A percentile compares a stretch with the other conserved stretches of the same genome.
phyloP scores from a whole-genome alignment of 768 basidiomycete genomes.

The Mycena indigotica region DNA sequence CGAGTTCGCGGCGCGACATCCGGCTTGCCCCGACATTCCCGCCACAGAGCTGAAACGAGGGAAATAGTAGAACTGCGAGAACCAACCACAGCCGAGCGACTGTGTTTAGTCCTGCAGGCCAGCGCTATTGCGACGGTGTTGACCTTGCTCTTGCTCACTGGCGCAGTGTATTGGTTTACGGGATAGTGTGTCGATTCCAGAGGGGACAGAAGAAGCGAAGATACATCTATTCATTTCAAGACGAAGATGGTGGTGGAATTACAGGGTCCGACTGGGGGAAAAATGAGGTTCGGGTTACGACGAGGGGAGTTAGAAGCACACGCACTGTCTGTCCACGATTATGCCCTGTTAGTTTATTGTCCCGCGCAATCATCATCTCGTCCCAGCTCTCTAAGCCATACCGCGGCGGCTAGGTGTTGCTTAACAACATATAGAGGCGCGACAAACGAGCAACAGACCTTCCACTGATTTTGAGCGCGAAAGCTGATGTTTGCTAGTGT shows the following conservation, averaged over 20 bases:
- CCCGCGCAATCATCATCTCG: slow-evolving; percentile 93
- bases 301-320: slow-evolving; percentile 12
- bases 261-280: slow-evolving; percentile 17
- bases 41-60: too few relatives aligned
- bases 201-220: neutral
- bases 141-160: too few relatives aligned
- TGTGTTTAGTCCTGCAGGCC: too few relatives aligned
- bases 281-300: slow-evolving; percentile 1
- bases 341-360: slow-evolving; percentile 85
- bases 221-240: neutral
- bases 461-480: slow-evolving; percentile 84
- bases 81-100: too few relatives aligned
- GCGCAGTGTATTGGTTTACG: too few relatives aligned
- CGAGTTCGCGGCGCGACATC: too few relatives aligned
- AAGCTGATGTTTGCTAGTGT: slow-evolving; percentile 81
- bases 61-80: too few relatives aligned
- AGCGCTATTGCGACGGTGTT: too few relatives aligned
- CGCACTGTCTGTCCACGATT: slow-evolving; percentile 83
- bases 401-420: slow-evolving; percentile 63
- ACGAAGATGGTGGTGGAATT: slow-evolving; percentile 2
- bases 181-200: too few relatives aligned
- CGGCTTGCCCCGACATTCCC: too few relatives aligned
- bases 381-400: slow-evolving; percentile 91
- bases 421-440: neutral
- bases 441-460: slow-evolving; percentile 50